Conservation (phyloP, 192 early-diverging fungal species). For the Kickxella alabastrina region DNA sequence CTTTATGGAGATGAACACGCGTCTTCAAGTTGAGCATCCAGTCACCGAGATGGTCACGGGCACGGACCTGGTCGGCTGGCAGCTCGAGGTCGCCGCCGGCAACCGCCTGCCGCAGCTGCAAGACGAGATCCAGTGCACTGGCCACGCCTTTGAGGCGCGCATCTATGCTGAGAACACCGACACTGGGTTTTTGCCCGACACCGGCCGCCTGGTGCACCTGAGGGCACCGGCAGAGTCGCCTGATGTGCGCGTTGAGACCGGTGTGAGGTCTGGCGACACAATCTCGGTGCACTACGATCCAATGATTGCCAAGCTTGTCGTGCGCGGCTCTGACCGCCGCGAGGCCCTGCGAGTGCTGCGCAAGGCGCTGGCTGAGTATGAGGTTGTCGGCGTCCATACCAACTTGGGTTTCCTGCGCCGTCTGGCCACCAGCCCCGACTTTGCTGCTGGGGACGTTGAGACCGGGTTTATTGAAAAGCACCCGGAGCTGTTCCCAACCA, state of each 20-base stretch:
- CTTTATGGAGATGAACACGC: conserved; percentile 98
- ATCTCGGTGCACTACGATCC: conserved; percentile 93
- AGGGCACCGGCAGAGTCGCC: conserved; percentile 59
- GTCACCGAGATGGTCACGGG: conserved; percentile 94
- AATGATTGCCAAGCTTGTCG: conserved; percentile 94
- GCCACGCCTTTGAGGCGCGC: conserved; percentile 95
- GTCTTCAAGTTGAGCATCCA: conserved; percentile 92
- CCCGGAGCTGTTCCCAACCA: conserved; percentile 57
- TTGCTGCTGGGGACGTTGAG: conserved; percentile 84
- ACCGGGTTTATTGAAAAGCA: conserved; percentile 91
- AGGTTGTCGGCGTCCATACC: conserved; percentile 86
- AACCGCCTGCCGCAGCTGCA: conserved; percentile 69
- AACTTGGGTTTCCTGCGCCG: conserved; percentile 89
- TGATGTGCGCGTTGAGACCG: conserved; percentile 84
- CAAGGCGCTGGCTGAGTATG: conserved; percentile 79
- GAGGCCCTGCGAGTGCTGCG: conserved; percentile 78
- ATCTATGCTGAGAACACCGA: conserved; percentile 96
- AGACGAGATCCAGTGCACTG: conserved; percentile 65
- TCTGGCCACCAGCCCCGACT: conserved; percentile 74
- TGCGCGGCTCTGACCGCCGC: conserved; percentile 72
- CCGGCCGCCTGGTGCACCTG: conserved; percentile 80
- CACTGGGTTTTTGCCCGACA: conserved; percentile 88
- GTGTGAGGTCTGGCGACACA: conserved; percentile 84
- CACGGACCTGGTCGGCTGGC: conserved; percentile 94
- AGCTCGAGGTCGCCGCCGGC: conserved; percentile 89